phyloP scores from a whole-genome alignment of 345 rosid species.

The Mercurialis annua region DNA sequence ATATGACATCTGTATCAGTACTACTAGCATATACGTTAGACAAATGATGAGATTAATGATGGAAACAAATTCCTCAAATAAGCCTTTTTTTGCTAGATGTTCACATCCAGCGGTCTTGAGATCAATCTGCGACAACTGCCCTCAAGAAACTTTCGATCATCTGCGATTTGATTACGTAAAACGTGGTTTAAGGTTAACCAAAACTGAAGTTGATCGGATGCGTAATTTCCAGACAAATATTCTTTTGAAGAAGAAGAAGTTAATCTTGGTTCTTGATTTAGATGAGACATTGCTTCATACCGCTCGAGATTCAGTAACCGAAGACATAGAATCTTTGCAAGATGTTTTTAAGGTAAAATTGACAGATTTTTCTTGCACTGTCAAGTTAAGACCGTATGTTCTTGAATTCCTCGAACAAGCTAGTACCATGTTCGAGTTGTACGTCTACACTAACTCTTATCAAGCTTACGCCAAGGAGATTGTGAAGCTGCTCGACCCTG shows the following conservation, averaged over 20 bases:
- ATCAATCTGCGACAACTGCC: neutral
- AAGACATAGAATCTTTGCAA: neutral
- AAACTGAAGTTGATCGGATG: conserved; percentile 2
- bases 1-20: no score
- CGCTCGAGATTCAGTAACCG: neutral
- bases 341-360: neutral
- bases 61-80: no score
- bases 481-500: conserved; percentile 3
- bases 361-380: no score
- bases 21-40: no score
- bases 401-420: conserved; percentile 18
- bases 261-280: conserved; percentile 30
- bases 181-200: conserved; percentile 17
- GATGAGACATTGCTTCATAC: conserved; percentile 26
- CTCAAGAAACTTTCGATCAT: neutral
- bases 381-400: conserved; percentile 25
- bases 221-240: neutral
- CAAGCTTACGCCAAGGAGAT: neutral
- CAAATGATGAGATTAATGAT: no score
- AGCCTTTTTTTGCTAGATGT: no score
- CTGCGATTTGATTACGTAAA: conserved; percentile 7
- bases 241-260: conserved; percentile 5
- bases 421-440: conserved; percentile 21
- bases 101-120: conserved; percentile 13
- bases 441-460: conserved; percentile 7